Percentiles rank a stretch among this genome's conserved stretches.
Evolutionary conservation across 805 yeast genomes (phyloP).

Genomic region (Candida palmyrensis): DNA sequence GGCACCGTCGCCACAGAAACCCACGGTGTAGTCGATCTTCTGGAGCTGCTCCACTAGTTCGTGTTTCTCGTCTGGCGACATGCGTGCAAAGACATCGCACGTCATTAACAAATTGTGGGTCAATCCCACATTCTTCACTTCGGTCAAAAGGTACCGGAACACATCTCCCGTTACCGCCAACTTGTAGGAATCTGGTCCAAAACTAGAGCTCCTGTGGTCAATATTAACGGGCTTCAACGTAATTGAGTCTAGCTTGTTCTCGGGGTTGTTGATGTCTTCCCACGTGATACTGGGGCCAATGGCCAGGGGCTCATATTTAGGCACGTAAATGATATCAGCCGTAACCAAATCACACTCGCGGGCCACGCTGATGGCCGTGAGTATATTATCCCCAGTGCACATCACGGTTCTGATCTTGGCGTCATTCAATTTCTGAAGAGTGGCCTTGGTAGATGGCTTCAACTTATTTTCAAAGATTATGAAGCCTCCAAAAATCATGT

Average conservation of each 20-base stretch:
- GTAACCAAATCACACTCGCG: conserved; percentile 70
- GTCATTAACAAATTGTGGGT: conserved; percentile 60
- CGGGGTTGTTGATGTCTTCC: conserved; percentile 64
- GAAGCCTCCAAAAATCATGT: conserved; percentile 76
- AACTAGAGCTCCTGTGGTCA: conserved; percentile 12
- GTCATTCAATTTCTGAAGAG: conserved; percentile 51
- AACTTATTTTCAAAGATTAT: conserved; percentile 89
- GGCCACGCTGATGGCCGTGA: conserved; percentile 93
- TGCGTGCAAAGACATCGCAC: conserved; percentile 82
- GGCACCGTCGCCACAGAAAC: conserved; percentile 99
- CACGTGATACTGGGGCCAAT: conserved; percentile 45
- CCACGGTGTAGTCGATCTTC: conserved; percentile 82
- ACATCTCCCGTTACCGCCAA: conserved; percentile 92
- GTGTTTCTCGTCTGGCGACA: conserved; percentile 99
- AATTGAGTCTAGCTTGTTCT: conserved; percentile 52
- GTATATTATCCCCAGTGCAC: conserved; percentile 97
- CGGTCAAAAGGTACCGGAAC: conserved; percentile 70
- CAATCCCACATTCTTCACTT: conserved; percentile 32
- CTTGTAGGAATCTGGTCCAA: conserved; percentile 43
- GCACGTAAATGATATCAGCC: conserved; percentile 44
- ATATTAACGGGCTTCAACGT: conserved; percentile 50
- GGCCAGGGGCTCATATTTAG: conserved; percentile 44
- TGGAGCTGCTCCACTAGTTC: conserved; percentile 88
- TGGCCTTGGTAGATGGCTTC: conserved; percentile 60
- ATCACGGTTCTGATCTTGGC: conserved; percentile 82